These are phyloP conservation scores for Chytriomyces sp. DNA, from an alignment of 192 early-diverging fungal genomes.

Conservation along the genomic window DNA sequence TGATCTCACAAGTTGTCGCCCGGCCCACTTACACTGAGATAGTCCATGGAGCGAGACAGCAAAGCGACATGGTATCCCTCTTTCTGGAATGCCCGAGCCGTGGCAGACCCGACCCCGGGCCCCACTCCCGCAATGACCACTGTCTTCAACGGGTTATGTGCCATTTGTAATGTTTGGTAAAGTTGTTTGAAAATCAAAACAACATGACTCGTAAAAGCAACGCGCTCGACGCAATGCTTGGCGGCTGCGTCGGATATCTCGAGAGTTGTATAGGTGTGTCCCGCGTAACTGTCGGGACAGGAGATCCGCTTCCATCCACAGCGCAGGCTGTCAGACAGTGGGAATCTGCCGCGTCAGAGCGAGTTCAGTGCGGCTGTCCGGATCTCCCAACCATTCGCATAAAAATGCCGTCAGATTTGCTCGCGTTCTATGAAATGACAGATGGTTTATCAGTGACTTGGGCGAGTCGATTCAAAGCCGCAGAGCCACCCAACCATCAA, in stretches of 20 bases:
- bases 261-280: slow-evolving; percentile 38
- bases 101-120: slow-evolving; percentile 38
- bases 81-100: slow-evolving; percentile 37
- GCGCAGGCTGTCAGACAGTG: neutral
- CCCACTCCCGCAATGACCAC: slow-evolving; percentile 41
- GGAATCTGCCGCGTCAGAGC: slow-evolving; percentile 15
- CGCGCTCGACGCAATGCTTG: slow-evolving; percentile 32
- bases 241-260: slow-evolving; percentile 33
- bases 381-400: neutral
- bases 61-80: slow-evolving; percentile 45
- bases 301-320: slow-evolving; percentile 14
- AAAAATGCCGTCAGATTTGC: slow-evolving; percentile 28
- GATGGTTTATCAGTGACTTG: slow-evolving; percentile 33
- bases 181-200: neutral
- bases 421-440: slow-evolving; percentile 9
- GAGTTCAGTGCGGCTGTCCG: neutral
- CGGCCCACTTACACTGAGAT: neutral
- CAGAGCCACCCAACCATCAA: neutral
- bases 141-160: neutral
- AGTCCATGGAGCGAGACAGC: slow-evolving; percentile 30
- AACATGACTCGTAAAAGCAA: neutral
- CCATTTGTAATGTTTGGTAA: neutral
- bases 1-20: neutral
- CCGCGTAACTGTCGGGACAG: slow-evolving; percentile 18
- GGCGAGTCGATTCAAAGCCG: slow-evolving; percentile 14